Percentiles rank a stretch among this genome's conserved stretches.
phyloP scores from a whole-genome alignment of 108 stramenopile species.

The Seminavis robusta region DNA sequence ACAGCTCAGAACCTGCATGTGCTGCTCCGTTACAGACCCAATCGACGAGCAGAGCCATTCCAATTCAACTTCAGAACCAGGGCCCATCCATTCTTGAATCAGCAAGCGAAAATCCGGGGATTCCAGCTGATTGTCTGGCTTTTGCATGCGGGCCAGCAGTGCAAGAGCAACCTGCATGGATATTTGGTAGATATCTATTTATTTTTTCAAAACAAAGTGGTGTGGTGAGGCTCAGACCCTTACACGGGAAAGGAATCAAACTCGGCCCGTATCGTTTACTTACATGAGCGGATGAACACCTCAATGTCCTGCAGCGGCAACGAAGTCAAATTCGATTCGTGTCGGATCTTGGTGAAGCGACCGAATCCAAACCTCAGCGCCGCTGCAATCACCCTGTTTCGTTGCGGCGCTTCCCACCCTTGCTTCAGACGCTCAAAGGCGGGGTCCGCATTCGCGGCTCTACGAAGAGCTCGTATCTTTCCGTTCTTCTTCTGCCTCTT shows the following conservation, averaged over 20 bases:
- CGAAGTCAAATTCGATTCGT: constrained; percentile 73
- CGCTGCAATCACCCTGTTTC: constrained; percentile 61
- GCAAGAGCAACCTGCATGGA: constrained; percentile 67
- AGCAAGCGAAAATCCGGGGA: constrained; percentile 4
- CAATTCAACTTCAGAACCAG: constrained; percentile 35
- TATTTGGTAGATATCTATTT: constrained; percentile 54
- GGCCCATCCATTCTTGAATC: constrained; percentile 46
- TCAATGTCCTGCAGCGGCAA: constrained; percentile 80
- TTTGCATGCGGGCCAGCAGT: constrained; percentile 36
- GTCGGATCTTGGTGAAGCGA: constrained; percentile 72
- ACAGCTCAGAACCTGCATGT: constrained; percentile 47
- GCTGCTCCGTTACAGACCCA: constrained; percentile 43
- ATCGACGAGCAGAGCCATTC: constrained; percentile 65
- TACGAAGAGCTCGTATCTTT: constrained; percentile 46
- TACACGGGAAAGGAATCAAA: not conserved
- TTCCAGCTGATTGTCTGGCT: constrained; percentile 5
- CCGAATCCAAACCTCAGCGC: constrained; percentile 75
- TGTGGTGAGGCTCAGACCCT: not conserved
- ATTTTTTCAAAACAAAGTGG: not conserved
- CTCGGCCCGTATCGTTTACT: too few relatives aligned
- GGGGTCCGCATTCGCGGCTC: constrained; percentile 74
- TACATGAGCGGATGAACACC: constrained; percentile 63
- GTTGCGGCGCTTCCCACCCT: constrained; percentile 80
- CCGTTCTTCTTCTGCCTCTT: constrained; percentile 59
- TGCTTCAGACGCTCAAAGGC: constrained; percentile 71